Percentiles rank a stretch among this genome's conserved stretches.
These are phyloP conservation scores for Xylariomycetidae sp. DNA, from an alignment of 2,329 filamentous ascomycete genomes.

Conservation along the genomic window DNA sequence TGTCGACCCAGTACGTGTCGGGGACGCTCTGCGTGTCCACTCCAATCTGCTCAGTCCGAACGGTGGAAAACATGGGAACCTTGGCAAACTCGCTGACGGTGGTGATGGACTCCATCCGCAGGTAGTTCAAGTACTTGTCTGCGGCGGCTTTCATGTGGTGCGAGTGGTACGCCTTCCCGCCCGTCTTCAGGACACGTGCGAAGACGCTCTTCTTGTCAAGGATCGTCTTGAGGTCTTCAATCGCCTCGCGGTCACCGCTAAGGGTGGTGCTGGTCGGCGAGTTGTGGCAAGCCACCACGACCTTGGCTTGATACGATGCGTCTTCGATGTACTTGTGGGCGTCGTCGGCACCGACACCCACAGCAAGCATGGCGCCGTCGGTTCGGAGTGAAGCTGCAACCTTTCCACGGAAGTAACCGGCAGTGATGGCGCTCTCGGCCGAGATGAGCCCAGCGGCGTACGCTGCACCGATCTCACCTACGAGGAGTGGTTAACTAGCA, in stretches of 20 bases:
- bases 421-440: not conserved
- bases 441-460: conserved; percentile 1
- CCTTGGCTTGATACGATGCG: not conserved
- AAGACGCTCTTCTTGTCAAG: not conserved
- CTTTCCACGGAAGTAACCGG: not conserved
- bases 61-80: too few species aligned
- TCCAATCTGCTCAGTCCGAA: too few species aligned
- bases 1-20: too few species aligned
- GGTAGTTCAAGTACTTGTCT: too few species aligned
- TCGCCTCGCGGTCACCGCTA: not conserved
- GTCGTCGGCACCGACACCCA: not conserved
- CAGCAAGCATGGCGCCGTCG: not conserved
- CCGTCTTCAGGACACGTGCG: not conserved
- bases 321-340: not conserved
- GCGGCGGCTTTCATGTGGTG: too few species aligned
- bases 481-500: too few species aligned
- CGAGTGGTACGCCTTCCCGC: not conserved
- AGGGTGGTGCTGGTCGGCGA: not conserved
- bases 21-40: too few species aligned
- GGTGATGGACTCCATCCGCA: not conserved
- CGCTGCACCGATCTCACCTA: conserved; percentile 1
- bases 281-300: not conserved
- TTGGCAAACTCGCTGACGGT: too few species aligned
- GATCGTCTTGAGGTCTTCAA: not conserved
- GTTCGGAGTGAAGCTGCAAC: not conserved